Evolutionary conservation across 495 filamentous ascomycete genomes (phyloP).

Genomic region (Apodospora peruviana): DNA sequence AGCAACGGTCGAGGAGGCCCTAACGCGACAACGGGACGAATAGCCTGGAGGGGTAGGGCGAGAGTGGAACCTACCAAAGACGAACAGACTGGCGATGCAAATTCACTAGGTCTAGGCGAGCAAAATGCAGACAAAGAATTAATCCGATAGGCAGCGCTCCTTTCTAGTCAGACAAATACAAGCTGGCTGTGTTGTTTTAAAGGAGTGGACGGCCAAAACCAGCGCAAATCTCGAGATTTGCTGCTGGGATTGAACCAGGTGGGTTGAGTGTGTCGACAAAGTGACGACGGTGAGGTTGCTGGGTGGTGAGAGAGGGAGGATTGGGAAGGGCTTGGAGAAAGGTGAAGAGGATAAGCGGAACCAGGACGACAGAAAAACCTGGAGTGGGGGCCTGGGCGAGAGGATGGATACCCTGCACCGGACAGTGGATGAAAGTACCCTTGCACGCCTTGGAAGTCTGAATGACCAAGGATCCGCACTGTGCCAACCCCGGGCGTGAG

Average conservation of each 20-base stretch:
- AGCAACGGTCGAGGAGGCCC: too few species aligned
- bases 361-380: conserved; percentile 11
- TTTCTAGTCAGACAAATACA: conserved; percentile 20
- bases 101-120: background rate
- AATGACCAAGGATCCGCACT: conserved; percentile 4
- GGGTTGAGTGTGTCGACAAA: conserved; percentile 21
- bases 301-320: conserved; percentile 11
- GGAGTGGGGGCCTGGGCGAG: conserved; percentile 4
- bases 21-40: background rate
- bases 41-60: background rate
- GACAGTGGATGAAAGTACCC: background rate
- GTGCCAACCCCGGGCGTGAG: conserved; percentile 4
- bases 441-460: background rate
- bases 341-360: conserved; percentile 12
- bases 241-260: conserved; percentile 43
- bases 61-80: conserved; percentile 14
- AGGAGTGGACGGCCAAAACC: conserved; percentile 51
- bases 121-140: conserved; percentile 16
- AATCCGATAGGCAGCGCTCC: conserved; percentile 11
- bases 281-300: conserved; percentile 14
- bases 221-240: conserved; percentile 44
- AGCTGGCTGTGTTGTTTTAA: conserved; percentile 22
- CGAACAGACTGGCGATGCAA: conserved; percentile 5
- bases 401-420: background rate
- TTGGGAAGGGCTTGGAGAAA: conserved; percentile 13